These are phyloP conservation scores for Boechera stricta DNA, from an alignment of 345 rosid genomes.

Conservation along the genomic window DNA sequence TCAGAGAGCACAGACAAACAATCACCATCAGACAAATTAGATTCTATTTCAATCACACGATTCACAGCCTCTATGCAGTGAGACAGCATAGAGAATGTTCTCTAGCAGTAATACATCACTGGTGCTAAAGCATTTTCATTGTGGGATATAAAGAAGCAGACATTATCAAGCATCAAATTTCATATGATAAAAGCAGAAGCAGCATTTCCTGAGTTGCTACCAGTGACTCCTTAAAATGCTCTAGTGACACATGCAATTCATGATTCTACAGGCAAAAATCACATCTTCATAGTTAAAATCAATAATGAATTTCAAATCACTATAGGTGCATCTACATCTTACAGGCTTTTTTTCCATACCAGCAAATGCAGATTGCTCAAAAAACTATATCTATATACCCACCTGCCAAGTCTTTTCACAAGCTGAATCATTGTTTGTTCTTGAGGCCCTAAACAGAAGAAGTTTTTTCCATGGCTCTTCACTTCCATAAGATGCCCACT, in stretches of 20 bases:
- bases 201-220: constrained; percentile 11
- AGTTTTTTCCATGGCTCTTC: constrained; percentile 79
- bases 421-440: constrained; percentile 48
- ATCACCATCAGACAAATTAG: constrained; percentile 7
- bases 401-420: constrained; percentile 65
- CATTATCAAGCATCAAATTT: not conserved
- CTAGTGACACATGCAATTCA: constrained; percentile 13
- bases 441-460: constrained; percentile 63
- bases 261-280: not conserved
- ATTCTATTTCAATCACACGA: constrained; percentile 7
- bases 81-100: not conserved
- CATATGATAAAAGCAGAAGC: constrained; percentile 5
- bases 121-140: not conserved
- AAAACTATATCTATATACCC: constrained; percentile 13
- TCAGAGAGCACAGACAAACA: constrained; percentile 17
- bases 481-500: constrained; percentile 67
- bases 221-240: not conserved
- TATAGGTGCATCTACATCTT: constrained; percentile 8
- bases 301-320: not conserved
- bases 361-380: constrained; percentile 9
- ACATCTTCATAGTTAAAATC: not conserved
- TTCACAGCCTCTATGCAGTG: not conserved
- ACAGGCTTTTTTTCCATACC: not conserved
- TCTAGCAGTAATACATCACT: constrained; percentile 4
- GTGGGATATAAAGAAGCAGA: not conserved